Percentiles rank a stretch among this genome's conserved stretches.
These are phyloP conservation scores for Cyclotella atomus DNA, from an alignment of 108 stramenopile genomes.

Conservation along the genomic window DNA sequence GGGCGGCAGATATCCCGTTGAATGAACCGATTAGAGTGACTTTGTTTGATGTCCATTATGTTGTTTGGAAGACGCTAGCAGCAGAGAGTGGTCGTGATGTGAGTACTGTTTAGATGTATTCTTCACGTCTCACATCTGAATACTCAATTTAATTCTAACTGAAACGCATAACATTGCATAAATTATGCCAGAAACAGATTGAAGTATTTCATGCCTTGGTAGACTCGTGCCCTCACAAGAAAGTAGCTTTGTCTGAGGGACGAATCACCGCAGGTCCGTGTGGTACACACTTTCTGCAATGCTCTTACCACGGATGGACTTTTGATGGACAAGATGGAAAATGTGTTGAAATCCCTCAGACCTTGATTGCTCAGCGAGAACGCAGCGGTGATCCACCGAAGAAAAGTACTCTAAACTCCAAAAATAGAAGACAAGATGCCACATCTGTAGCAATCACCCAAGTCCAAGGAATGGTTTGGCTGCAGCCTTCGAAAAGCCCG, in stretches of 20 bases:
- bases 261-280: constrained; percentile 55
- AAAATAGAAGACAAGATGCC: constrained; percentile 48
- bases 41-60: constrained; percentile 77
- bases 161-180: too few species aligned
- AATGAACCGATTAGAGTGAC: constrained; percentile 64
- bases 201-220: constrained; percentile 46
- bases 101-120: too few species aligned
- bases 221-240: constrained; percentile 73
- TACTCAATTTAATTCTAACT: too few species aligned
- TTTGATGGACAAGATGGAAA: constrained; percentile 62
- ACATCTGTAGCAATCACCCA: constrained; percentile 51
- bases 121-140: too few species aligned
- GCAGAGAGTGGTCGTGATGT: too few species aligned
- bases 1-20: constrained; percentile 61
- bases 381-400: neutral
- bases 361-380: constrained; percentile 21
- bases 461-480: constrained; percentile 63
- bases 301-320: constrained; percentile 77
- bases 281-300: constrained; percentile 46
- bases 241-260: constrained; percentile 64
- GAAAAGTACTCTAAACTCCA: neutral
- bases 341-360: constrained; percentile 68
- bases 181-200: neutral
- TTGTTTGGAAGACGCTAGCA: constrained; percentile 51
- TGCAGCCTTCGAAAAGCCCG: constrained; percentile 53